Evolutionary conservation across 73 alveolate genomes (phyloP).

Genomic region (Tetrahymena elliotti): DNA sequence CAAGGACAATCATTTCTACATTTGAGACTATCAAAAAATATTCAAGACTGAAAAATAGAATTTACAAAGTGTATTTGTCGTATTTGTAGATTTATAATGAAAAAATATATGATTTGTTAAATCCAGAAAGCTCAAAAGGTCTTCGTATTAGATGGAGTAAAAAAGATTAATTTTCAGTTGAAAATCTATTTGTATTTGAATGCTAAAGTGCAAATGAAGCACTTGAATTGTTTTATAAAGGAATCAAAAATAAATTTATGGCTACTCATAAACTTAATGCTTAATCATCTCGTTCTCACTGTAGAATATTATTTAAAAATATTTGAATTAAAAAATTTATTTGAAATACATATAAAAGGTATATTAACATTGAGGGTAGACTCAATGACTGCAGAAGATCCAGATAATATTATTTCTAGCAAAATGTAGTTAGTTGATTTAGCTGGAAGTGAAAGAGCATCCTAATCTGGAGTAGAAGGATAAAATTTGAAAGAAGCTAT

Average conservation of each 20-base stretch:
- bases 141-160: constrained; percentile 72
- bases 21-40: constrained; percentile 34
- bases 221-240: constrained; percentile 58
- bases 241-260: constrained; percentile 83
- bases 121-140: constrained; percentile 28
- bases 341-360: background rate
- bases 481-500: constrained; percentile 82
- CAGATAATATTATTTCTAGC: constrained; percentile 61
- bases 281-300: constrained; percentile 87
- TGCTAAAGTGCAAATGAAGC: constrained; percentile 67
- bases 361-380: constrained; percentile 82
- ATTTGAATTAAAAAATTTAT: background rate
- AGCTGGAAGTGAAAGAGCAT: constrained; percentile 96
- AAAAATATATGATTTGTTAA: constrained; percentile 73
- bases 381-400: constrained; percentile 57
- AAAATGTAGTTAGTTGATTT: constrained; percentile 92
- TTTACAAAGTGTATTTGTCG: constrained; percentile 52
- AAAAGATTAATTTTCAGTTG: constrained; percentile 65
- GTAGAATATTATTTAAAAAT: background rate
- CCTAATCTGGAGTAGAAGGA: constrained; percentile 85
- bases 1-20: background rate
- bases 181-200: constrained; percentile 63
- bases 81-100: constrained; percentile 75
- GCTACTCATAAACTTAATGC: constrained; percentile 87
- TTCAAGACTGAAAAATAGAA: constrained; percentile 1